Evolutionary conservation across 1,139 yeast genomes (phyloP).

Genomic region (Pichia sp.): DNA sequence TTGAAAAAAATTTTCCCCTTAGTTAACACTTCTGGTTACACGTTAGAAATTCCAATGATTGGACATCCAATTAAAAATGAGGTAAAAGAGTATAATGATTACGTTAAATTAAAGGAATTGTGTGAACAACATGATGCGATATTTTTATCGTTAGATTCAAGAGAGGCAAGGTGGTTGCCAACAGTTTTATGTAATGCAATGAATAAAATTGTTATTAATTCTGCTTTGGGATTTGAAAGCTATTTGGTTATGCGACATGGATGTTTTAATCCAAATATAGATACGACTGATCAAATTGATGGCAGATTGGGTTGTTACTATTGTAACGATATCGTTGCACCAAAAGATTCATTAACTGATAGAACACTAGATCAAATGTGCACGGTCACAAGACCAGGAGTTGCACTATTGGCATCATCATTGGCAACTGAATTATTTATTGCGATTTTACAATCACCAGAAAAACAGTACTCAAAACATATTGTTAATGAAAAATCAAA

Average conservation of each 20-base stretch:
- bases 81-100: conserved; percentile 43
- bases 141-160: conserved; percentile 81
- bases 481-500: conserved; percentile 24
- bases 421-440: conserved; percentile 80
- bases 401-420: conserved; percentile 81
- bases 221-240: conserved; percentile 92
- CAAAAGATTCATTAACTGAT: conserved; percentile 76
- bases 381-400: conserved; percentile 96
- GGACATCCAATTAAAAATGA: conserved; percentile 74
- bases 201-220: conserved; percentile 73
- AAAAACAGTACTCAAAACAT: conserved; percentile 42
- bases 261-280: conserved; percentile 22
- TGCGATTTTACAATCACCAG: conserved; percentile 64
- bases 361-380: conserved; percentile 96
- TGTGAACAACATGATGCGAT: conserved; percentile 67
- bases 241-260: conserved; percentile 95
- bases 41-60: conserved; percentile 85
- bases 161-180: conserved; percentile 96
- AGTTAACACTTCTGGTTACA: conserved; percentile 54
- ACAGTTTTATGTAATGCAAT: conserved; percentile 67
- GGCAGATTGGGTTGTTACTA: conserved; percentile 79
- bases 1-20: conserved; percentile 72
- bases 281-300: conserved; percentile 23
- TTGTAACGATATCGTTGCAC: conserved; percentile 94
- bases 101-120: conserved; percentile 44